These are phyloP conservation scores for Penicillium sp. DNA, from an alignment of 2,329 filamentous ascomycete genomes.

Conservation along the genomic window DNA sequence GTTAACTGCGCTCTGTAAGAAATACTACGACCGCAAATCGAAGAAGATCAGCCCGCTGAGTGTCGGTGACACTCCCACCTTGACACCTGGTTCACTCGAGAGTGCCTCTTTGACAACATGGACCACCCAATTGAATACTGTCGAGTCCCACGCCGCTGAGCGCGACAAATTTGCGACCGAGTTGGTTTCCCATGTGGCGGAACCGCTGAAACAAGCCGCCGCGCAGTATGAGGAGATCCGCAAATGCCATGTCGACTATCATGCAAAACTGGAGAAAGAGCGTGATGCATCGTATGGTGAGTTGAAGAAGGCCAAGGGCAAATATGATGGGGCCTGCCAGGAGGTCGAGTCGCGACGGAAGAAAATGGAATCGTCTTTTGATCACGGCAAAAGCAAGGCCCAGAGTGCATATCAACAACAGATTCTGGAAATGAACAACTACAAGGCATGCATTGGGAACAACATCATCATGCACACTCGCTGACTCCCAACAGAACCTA, in stretches of 20 bases:
- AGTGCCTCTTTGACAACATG: conserved; percentile 96
- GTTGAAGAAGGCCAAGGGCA: conserved; percentile 83
- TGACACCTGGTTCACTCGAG: conserved; percentile 94
- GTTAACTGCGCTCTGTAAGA: conserved; percentile 82
- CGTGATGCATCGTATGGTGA: conserved; percentile 80
- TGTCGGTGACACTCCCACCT: conserved; percentile 85
- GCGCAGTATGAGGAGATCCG: conserved; percentile 83
- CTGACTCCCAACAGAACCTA: conserved; percentile 62
- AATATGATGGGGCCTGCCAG: conserved; percentile 89
- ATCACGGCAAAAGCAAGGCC: conserved; percentile 79
- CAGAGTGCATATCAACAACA: conserved; percentile 91
- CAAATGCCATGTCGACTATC: conserved; percentile 86
- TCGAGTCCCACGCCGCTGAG: conserved; percentile 83
- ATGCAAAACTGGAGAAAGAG: conserved; percentile 83
- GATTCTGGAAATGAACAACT: conserved; percentile 90
- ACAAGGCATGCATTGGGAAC: conserved; percentile 54
- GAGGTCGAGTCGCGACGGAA: conserved; percentile 93
- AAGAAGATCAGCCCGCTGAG: conserved; percentile 83
- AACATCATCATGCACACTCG: no score
- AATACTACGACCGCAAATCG: conserved; percentile 95
- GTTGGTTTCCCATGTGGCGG: conserved; percentile 75
- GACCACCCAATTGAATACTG: conserved; percentile 86
- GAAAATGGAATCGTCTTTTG: conserved; percentile 91
- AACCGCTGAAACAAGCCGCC: conserved; percentile 74
- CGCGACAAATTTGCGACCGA: conserved; percentile 82